Evolutionary conservation across 2,329 filamentous ascomycete genomes (phyloP), one percentile per base, ranked within the genome.

Genomic region (Fusarium nematophilum): DNA sequence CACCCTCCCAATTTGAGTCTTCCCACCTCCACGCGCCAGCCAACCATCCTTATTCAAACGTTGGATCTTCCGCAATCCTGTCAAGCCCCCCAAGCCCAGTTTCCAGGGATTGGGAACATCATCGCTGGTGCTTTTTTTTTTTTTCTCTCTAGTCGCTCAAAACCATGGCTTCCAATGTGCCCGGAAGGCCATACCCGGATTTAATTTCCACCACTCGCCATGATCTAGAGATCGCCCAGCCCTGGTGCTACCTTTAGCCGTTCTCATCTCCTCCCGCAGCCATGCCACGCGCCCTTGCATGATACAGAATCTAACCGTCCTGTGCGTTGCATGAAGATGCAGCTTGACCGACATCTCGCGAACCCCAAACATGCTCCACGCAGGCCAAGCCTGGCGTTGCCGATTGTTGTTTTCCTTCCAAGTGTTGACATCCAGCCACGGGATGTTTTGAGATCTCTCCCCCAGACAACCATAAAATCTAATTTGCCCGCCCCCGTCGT

Each of bases 201-300:
- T 68, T 65, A 67, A 69, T 69, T 68, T 69, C 66, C 66, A 69
- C 62, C 48, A 56, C 38, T 49, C 21, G 49, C 56, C 38, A 45
- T 42, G 44, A 55, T 52, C 34, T 55, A 46, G 34, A 50, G 54
- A 69, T 58, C 43, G 53, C 30, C 50, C 57, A 36, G 29, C 38
- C 42, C 30, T 21, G 21, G 40, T 25, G 9, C 31, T 21, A 21
- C 29, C 31, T 53, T 36, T 38, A 34, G 30, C 26, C 30, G 26
- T 51, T 47, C 44, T 37, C 50, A 50, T 44, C 37, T 46, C 26
- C 37, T 46, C 31, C 30, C 14, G 25, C 36, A 42, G 30, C 37
- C 33, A 25, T 29, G 33, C 46, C 37, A 15, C 23, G 14, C 15
- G 34, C 29, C 40, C 43, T 51, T 49, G 45, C 53, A 57, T 45